Conservation (phyloP, 208 protist genomes). For the Crithidia mellificae region DNA sequence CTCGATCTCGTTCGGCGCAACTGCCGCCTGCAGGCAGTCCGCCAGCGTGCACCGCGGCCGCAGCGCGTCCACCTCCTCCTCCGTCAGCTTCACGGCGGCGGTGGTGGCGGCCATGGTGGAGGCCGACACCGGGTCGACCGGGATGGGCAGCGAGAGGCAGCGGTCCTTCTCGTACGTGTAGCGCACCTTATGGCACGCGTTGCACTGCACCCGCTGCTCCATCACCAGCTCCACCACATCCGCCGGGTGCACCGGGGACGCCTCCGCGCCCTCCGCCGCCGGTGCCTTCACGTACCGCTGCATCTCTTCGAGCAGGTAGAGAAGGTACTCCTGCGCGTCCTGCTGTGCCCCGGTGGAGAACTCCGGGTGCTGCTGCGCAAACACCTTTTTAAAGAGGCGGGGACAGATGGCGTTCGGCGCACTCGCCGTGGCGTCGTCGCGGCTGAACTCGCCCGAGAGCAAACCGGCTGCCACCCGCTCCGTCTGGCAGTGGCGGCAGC, state of each 20-base stretch:
- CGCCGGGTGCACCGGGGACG: slow-evolving; percentile 36
- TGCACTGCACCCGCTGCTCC: slow-evolving; percentile 92
- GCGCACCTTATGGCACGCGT: slow-evolving; percentile 75
- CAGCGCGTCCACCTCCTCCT: slow-evolving; percentile 54
- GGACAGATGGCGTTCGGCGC: slow-evolving; percentile 85
- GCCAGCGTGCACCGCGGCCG: slow-evolving; percentile 66
- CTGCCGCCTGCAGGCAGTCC: slow-evolving; percentile 54
- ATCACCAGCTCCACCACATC: slow-evolving; percentile 78
- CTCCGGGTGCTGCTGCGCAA: slow-evolving; percentile 92
- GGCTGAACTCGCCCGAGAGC: slow-evolving; percentile 91
- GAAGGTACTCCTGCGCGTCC: slow-evolving; percentile 95
- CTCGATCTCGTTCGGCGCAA: slow-evolving; percentile 46
- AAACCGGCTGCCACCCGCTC: slow-evolving; percentile 93
- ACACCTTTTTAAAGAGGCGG: slow-evolving; percentile 95
- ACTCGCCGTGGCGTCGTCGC: slow-evolving; percentile 33
- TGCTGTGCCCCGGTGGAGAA: slow-evolving; percentile 96
- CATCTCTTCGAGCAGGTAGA: slow-evolving; percentile 91
- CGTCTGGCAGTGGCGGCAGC: slow-evolving; percentile 84
- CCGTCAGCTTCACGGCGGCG: slow-evolving; percentile 34
- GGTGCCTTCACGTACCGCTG: slow-evolving; percentile 55
- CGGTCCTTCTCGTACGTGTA: slow-evolving; percentile 87
- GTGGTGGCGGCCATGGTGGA: slow-evolving; percentile 40
- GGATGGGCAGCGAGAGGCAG: slow-evolving; percentile 88
- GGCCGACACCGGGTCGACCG: slow-evolving; percentile 54
- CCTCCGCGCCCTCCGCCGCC: not conserved